Evolutionary conservation across 2,329 filamentous ascomycete species (phyloP).

Genomic region (Domatiomyces globalis): DNA sequence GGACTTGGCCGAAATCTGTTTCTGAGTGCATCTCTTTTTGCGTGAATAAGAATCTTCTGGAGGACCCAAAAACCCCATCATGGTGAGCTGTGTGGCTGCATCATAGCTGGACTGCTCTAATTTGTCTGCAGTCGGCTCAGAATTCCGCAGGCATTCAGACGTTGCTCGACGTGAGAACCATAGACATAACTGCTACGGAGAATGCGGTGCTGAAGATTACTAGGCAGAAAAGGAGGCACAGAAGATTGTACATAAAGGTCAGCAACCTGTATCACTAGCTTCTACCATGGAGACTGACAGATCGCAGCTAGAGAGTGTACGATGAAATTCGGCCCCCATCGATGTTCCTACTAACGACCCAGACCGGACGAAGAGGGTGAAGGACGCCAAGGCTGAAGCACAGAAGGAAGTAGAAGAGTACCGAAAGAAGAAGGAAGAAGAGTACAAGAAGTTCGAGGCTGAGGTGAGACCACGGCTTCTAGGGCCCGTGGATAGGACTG

Average conservation of each 20-base stretch:
- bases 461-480: constrained; percentile 37
- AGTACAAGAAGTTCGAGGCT: constrained; percentile 89
- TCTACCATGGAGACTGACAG: constrained; percentile 20
- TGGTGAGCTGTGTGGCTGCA: neutral
- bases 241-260: constrained; percentile 97
- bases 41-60: neutral
- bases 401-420: constrained; percentile 97
- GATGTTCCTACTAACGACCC: constrained; percentile 5
- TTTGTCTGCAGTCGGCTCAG: constrained; percentile 64
- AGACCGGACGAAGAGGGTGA: constrained; percentile 94
- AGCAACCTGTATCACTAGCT: constrained; percentile 16
- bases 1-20: neutral
- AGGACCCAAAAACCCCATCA: neutral
- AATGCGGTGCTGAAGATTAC: constrained; percentile 5
- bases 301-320: constrained; percentile 71
- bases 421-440: constrained; percentile 73
- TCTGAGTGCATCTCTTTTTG: neutral
- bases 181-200: constrained; percentile 2
- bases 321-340: constrained; percentile 5
- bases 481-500: neutral
- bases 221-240: constrained; percentile 96
- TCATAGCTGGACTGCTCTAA: neutral
- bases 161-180: constrained; percentile 64
- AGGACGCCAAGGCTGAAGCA: constrained; percentile 87
- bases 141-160: constrained; percentile 98